A percentile compares a stretch with the other conserved stretches of the same genome.
These are phyloP conservation scores for Lophiostoma macrostomum DNA, from an alignment of 495 filamentous ascomycete genomes.

Conservation along the genomic window DNA sequence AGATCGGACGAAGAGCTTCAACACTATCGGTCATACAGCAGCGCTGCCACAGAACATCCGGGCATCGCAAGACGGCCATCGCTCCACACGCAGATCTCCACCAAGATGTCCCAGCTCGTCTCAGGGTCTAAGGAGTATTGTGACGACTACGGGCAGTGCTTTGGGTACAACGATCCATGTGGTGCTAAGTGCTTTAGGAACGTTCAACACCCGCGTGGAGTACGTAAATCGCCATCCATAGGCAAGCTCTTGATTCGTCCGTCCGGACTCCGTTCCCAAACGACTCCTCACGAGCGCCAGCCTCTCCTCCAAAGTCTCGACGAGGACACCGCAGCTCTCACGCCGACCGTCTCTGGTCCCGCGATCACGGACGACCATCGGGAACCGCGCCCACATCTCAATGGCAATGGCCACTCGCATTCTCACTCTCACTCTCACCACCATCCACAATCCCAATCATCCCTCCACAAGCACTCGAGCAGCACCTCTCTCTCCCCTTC, in stretches of 20 bases:
- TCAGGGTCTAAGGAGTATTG: constrained; percentile 45
- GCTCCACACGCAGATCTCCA: constrained; percentile 34
- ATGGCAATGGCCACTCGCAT: not conserved
- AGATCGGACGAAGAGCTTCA: not conserved
- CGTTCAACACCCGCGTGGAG: constrained; percentile 25
- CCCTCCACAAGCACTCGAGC: constrained; percentile 82
- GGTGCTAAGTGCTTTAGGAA: constrained; percentile 73
- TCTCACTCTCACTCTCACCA: constrained; percentile 12
- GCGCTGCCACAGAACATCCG: constrained; percentile 7
- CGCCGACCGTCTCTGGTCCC: constrained; percentile 15
- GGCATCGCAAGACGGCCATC: constrained; percentile 39
- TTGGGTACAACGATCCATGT: constrained; percentile 80
- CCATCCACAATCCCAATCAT: constrained; percentile 2
- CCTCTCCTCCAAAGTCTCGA: constrained; percentile 36
- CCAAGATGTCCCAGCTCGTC: constrained; percentile 17
- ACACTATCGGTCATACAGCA: constrained; percentile 21
- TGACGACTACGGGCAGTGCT: constrained; percentile 73
- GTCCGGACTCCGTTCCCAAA: constrained; percentile 21
- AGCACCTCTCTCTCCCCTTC: constrained; percentile 73
- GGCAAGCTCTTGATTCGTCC: constrained; percentile 10
- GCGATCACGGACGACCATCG: constrained; percentile 1
- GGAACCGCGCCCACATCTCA: not conserved
- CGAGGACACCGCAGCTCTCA: constrained; percentile 28
- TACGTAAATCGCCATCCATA: constrained; percentile 2
- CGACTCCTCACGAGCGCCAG: constrained; percentile 32